phyloP scores from a whole-genome alignment of 768 basidiomycete genomes.

The Lactarius akahatsu region DNA sequence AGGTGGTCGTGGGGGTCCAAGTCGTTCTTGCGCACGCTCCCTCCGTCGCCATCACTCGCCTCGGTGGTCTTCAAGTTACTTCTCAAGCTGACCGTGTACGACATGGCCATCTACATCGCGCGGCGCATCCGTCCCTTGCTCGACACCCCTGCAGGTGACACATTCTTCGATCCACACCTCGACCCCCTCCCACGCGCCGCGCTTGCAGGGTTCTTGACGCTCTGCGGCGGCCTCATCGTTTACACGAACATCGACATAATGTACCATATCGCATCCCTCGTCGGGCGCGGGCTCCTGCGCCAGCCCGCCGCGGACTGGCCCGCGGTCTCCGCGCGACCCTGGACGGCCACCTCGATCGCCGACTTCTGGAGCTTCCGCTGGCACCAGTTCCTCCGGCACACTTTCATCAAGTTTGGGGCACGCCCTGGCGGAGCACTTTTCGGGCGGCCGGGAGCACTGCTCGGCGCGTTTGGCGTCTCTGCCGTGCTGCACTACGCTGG shows the following conservation, averaged over 20 bases:
- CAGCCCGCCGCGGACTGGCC: background rate
- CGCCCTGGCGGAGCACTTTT: background rate
- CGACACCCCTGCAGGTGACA: background rate
- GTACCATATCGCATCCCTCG: background rate
- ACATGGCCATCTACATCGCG: background rate
- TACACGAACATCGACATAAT: background rate
- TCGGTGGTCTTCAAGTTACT: background rate
- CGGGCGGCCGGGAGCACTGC: background rate
- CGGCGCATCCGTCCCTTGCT: background rate
- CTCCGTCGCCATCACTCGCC: background rate
- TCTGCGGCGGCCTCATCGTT: background rate
- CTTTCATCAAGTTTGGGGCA: background rate
- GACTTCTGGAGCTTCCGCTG: slow-evolving; percentile 1
- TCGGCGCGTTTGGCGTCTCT: background rate
- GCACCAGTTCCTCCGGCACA: background rate
- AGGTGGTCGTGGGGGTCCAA: background rate
- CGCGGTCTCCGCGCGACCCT: background rate
- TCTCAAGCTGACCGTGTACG: background rate
- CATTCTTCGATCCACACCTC: background rate
- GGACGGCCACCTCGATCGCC: background rate
- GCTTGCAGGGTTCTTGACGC: background rate
- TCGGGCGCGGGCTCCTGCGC: background rate
- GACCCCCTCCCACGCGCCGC: background rate
- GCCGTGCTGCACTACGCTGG: background rate
- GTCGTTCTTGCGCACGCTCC: background rate